These are phyloP conservation scores for Gossypium davidsonii DNA, from an alignment of 441 rosid genomes.

Conservation along the genomic window DNA sequence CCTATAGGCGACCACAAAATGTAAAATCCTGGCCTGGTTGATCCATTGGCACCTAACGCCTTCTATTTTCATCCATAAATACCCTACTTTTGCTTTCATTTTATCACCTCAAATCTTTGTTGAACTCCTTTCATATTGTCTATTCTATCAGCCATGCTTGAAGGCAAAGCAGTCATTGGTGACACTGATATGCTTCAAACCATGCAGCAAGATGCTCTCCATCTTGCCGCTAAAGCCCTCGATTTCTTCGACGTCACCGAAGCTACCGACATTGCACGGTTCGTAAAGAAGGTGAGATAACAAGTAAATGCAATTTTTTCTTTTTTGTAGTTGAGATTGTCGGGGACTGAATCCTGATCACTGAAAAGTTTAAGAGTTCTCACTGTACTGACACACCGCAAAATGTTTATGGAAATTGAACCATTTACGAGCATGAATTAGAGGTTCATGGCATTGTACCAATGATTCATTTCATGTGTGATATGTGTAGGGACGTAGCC, in stretches of 20 bases:
- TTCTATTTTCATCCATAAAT: slow-evolving; percentile 12
- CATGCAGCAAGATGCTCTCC: slow-evolving; percentile 68
- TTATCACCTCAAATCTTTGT: neutral
- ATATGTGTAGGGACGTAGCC: no score
- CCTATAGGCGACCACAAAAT: slow-evolving; percentile 23
- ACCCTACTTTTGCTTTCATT: slow-evolving; percentile 8
- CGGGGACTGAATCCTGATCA: neutral
- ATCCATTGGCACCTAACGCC: slow-evolving; percentile 23
- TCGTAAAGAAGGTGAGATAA: slow-evolving; percentile 56
- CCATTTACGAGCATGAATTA: no score
- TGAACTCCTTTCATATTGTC: neutral
- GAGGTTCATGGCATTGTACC: no score
- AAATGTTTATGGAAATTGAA: no score
- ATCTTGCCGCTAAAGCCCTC: slow-evolving; percentile 65
- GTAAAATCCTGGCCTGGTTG: slow-evolving; percentile 21
- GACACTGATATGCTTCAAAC: slow-evolving; percentile 69
- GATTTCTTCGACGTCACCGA: slow-evolving; percentile 74
- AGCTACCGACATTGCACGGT: slow-evolving; percentile 59
- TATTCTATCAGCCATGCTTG: slow-evolving; percentile 40
- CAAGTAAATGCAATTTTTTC: neutral
- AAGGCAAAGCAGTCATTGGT: slow-evolving; percentile 72
- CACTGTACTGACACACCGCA: no score
- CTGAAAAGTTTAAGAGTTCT: no score
- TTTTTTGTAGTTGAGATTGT: neutral
- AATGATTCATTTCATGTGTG: no score